phyloP scores from a whole-genome alignment of 306 rosid species.

The Cucumis melo region DNA sequence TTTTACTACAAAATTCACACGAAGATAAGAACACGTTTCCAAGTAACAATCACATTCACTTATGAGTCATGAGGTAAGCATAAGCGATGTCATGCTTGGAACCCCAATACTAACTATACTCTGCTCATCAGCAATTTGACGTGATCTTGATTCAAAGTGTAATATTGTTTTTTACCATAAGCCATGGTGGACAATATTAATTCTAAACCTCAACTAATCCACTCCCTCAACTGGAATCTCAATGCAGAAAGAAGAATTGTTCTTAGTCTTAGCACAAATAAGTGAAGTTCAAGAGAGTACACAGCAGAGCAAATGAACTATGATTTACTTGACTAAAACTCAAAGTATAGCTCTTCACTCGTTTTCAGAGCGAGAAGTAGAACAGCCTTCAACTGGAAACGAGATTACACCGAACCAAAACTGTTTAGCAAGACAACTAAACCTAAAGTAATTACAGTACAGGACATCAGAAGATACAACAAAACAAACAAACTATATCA shows the following conservation, averaged over 20 bases:
- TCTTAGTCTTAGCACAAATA: background rate
- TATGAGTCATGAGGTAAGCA: background rate
- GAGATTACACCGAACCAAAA: background rate
- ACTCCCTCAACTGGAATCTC: background rate
- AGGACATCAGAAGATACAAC: background rate
- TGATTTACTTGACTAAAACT: background rate
- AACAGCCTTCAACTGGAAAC: background rate
- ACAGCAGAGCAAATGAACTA: background rate
- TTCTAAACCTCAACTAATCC: background rate
- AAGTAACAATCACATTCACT: background rate
- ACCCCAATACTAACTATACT: background rate
- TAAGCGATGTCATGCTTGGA: background rate
- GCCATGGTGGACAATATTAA: background rate
- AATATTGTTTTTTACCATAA: background rate
- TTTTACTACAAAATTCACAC: background rate
- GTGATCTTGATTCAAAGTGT: background rate
- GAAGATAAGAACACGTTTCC: background rate
- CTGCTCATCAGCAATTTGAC: background rate
- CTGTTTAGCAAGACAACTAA: background rate
- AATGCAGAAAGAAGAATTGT: background rate
- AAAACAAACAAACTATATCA: background rate
- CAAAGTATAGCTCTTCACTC: background rate
- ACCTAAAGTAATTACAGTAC: background rate
- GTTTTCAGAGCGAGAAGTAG: background rate
- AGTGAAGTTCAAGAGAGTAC: background rate